A percentile compares a stretch with the other conserved stretches of the same genome.
Evolutionary conservation across 257 asterid species (phyloP).

Genomic region (Orobanche coerulescens): DNA sequence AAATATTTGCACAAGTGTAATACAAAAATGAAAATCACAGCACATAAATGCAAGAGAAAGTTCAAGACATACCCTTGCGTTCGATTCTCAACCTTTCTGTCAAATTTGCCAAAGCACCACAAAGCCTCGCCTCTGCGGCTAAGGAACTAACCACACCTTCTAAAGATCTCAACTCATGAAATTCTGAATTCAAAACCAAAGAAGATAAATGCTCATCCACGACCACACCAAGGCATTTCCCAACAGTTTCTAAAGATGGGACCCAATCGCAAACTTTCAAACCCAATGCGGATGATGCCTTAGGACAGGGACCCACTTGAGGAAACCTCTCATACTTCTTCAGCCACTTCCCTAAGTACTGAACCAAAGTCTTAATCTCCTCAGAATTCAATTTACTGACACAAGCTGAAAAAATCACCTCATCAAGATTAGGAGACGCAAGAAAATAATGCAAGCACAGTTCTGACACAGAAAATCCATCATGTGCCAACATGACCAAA

Average conservation of each 20-base stretch:
- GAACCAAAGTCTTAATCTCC: constrained; percentile 62
- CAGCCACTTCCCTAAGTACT: constrained; percentile 72
- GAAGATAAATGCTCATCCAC: constrained; percentile 85
- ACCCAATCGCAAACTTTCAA: constrained; percentile 75
- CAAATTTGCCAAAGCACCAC: constrained; percentile 54
- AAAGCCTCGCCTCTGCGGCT: constrained; percentile 65
- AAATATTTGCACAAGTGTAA: neutral
- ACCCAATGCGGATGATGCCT: constrained; percentile 54
- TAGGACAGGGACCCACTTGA: constrained; percentile 54
- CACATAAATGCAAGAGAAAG: neutral
- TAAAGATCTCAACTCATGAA: constrained; percentile 52
- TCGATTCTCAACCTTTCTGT: constrained; percentile 36
- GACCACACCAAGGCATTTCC: constrained; percentile 56
- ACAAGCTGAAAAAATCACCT: constrained; percentile 71
- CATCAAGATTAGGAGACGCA: constrained; percentile 58
- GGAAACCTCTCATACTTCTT: constrained; percentile 82
- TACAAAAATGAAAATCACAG: constrained; percentile 1
- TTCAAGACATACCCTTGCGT: constrained; percentile 33
- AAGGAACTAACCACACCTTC: constrained; percentile 48
- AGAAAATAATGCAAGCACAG: constrained; percentile 78
- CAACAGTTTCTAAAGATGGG: constrained; percentile 53
- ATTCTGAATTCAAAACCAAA: constrained; percentile 60
- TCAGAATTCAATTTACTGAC: constrained; percentile 61
- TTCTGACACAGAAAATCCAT: constrained; percentile 63
- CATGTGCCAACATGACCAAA: constrained; percentile 72